Evolutionary conservation across 2,329 filamentous ascomycete genomes (phyloP).

Genomic region (Magnaporthiopsis poae): DNA sequence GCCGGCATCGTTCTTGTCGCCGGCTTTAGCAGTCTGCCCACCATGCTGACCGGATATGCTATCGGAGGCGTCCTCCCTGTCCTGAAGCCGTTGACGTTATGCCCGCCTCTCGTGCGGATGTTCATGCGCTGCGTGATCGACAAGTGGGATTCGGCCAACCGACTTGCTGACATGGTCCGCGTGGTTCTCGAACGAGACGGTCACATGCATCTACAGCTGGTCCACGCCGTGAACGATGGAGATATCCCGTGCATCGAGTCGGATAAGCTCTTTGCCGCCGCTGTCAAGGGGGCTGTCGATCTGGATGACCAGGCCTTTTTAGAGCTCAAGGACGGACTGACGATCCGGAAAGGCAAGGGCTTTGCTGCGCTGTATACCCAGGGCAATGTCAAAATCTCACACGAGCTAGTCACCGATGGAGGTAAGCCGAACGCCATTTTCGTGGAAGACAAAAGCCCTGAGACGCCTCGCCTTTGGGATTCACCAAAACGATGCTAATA

Average conservation of each 20-base stretch:
- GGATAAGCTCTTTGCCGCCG: conserved; percentile 51
- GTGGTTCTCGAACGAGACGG: conserved; percentile 35
- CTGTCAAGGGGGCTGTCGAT: conserved; percentile 39
- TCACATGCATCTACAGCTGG: conserved; percentile 53
- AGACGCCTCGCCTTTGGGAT: not conserved
- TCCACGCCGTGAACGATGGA: conserved; percentile 72
- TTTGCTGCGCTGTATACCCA: conserved; percentile 39
- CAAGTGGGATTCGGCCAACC: conserved; percentile 63
- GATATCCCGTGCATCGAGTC: conserved; percentile 72
- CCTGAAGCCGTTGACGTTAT: conserved; percentile 62
- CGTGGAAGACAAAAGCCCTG: not conserved
- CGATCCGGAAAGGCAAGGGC: conserved; percentile 32
- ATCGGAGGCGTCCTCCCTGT: conserved; percentile 70
- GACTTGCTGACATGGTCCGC: conserved; percentile 49
- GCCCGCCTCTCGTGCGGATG: conserved; percentile 49
- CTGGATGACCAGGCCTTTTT: conserved; percentile 27
- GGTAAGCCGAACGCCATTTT: conserved; percentile 28
- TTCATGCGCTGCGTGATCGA: conserved; percentile 61
- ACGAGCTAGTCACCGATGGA: conserved; percentile 45
- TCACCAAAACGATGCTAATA: not conserved
- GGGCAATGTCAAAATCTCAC: conserved; percentile 38
- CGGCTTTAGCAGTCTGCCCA: conserved; percentile 65
- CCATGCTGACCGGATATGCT: conserved; percentile 66
- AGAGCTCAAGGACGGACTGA: conserved; percentile 33
- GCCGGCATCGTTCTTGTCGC: conserved; percentile 72